Evolutionary conservation across 768 basidiomycete species (phyloP), one percentile per base, ranked within the genome.

Genomic region (Saitozyma podzolica): DNA sequence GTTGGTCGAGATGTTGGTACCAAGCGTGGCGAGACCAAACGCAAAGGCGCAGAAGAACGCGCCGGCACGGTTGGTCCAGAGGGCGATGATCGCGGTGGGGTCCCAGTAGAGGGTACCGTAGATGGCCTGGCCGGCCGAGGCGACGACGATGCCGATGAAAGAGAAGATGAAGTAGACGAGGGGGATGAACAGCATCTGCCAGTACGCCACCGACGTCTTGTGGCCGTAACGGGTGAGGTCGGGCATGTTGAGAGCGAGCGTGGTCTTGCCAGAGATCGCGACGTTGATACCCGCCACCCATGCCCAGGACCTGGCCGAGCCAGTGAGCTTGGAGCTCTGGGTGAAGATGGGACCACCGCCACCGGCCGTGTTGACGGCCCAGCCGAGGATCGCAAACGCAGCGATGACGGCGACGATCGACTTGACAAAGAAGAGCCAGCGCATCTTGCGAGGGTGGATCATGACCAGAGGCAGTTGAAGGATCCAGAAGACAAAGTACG

Each of bases 141-240:
- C 90, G 17, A 91, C 88, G 6, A 88, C 87, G 63, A 93, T 87
- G 19, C 91, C 91, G 54, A 87, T 82, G 77, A 92, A 92, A 37
- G 87, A 87, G 58, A 85, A 85, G 40, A 91, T 80, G 2, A 89
- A 89, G 77, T 93, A 92, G 14, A 85, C 84, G 19, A 86, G 74
- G 3, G 91, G 90, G 61, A 93, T 90, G 67, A 91, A 85, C 58
- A 87, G 64, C 20, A 89, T 74, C 70, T 92, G 91, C 50, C 89
- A 81, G 66, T 85, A 88, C 84, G 70, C 47, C 1, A 53, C 72
- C 9, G 62, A 63, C 6, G 72, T 58, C 5, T 47, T 56, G n/a
- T 58, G 60, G 66, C 90, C 88, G 78, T 92, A 92, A 71, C 91
- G 85, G 83, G 91, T 91, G 72, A 94, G 91, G 78, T 94, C 92